Evolutionary conservation across 208 protist species (phyloP).

Genomic region (Acanthamoeba royreba): DNA sequence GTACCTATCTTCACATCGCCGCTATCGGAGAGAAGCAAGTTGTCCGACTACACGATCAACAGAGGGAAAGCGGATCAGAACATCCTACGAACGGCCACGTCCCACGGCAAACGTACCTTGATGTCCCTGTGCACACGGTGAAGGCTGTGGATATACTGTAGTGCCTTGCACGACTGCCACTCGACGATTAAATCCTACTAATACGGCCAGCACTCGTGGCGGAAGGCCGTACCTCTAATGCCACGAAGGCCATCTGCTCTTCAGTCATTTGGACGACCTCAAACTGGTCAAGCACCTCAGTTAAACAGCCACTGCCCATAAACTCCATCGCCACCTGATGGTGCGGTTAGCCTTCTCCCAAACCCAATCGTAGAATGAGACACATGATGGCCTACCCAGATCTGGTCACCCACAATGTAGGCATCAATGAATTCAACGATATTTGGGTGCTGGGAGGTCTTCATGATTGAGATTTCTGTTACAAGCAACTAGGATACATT

Average conservation of each 20-base stretch:
- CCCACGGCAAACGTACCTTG: too few relatives aligned
- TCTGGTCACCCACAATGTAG: slow-evolving; percentile 61
- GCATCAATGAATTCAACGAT: slow-evolving; percentile 79
- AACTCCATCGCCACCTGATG: slow-evolving; percentile 45
- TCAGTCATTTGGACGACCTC: slow-evolving; percentile 56
- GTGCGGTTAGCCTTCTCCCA: too few relatives aligned
- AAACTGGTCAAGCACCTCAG: slow-evolving; percentile 68
- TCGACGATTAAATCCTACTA: not conserved
- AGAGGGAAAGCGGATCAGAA: too few relatives aligned
- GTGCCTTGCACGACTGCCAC: not conserved
- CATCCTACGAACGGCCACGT: too few relatives aligned
- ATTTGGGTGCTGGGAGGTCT: slow-evolving; percentile 71
- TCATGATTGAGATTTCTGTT: slow-evolving; percentile 81
- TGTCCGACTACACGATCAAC: too few relatives aligned
- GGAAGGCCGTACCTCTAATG: slow-evolving; percentile 8
- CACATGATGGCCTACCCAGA: slow-evolving; percentile 61
- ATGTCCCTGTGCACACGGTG: slow-evolving; percentile 84
- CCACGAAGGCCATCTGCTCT: slow-evolving; percentile 69
- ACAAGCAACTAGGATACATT: too few relatives aligned
- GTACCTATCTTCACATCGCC: slow-evolving; percentile 67
- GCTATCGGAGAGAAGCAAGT: slow-evolving; percentile 69
- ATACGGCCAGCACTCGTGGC: not conserved
- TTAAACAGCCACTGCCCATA: slow-evolving; percentile 76
- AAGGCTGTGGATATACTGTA: slow-evolving; percentile 75
- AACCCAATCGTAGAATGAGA: too few relatives aligned